Evolutionary conservation across 208 protist species (phyloP).

Genomic region (Trypanosoma platydactyli): DNA sequence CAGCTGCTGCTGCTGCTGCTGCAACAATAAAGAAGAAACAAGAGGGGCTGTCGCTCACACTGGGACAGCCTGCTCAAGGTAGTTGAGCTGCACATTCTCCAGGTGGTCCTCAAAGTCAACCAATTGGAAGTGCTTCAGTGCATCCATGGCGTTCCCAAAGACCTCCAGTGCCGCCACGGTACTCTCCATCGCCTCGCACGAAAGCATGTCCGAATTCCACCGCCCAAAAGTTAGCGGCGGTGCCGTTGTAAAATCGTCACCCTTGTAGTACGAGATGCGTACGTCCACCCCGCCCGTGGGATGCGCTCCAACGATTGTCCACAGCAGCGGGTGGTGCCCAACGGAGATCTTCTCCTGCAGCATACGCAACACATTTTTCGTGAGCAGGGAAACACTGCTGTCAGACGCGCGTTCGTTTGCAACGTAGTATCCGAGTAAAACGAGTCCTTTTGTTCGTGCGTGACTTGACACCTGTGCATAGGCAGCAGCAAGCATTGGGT

Average conservation of each 20-base stretch:
- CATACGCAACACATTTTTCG: conserved; percentile 27
- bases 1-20: too few relatives aligned
- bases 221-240: conserved; percentile 54
- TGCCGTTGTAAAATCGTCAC: conserved; percentile 19
- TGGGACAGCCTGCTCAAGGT: conserved; percentile 66
- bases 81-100: conserved; percentile 75
- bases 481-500: conserved; percentile 84
- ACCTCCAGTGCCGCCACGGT: conserved; percentile 48
- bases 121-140: conserved; percentile 72
- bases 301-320: conserved; percentile 32
- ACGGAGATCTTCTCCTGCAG: conserved; percentile 27
- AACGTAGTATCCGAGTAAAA: conserved; percentile 79
- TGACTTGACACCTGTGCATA: conserved; percentile 67
- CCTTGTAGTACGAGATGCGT: conserved; percentile 19
- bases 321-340: conserved; percentile 45
- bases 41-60: conserved; percentile 20
- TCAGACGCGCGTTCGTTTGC: conserved; percentile 79
- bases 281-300: conserved; percentile 30
- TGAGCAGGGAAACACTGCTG: conserved; percentile 40
- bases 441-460: conserved; percentile 63
- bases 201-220: conserved; percentile 80
- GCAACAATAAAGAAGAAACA: too few relatives aligned
- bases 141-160: conserved; percentile 72
- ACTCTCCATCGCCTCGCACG: conserved; percentile 38
- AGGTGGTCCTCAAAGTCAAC: conserved; percentile 89